Conservation (phyloP, 495 filamentous ascomycete genomes). For the Aspergillus sclerotiicarbonarius region DNA sequence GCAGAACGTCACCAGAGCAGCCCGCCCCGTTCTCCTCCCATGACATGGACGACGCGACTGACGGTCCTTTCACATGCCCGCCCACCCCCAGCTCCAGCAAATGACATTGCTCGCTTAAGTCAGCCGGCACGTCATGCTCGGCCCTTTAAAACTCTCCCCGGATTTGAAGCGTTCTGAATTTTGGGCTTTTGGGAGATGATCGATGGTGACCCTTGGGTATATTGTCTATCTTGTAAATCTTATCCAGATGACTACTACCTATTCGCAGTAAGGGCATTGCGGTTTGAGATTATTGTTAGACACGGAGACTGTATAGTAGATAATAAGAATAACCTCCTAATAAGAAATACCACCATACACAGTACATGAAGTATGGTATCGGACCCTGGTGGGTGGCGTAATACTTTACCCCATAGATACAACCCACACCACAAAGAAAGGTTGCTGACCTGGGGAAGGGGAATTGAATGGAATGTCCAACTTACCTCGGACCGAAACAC, state of each 20-base stretch:
- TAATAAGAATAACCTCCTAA: too few relatives aligned
- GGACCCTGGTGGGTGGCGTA: too few relatives aligned
- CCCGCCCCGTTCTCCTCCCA: not conserved
- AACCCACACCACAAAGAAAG: not conserved
- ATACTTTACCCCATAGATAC: not conserved
- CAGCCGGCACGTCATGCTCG: not conserved
- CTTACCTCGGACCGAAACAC: not conserved
- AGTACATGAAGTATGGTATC: too few relatives aligned
- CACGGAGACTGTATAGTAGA: too few relatives aligned
- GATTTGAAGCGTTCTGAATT: not conserved
- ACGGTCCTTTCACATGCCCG: slow-evolving; percentile 11
- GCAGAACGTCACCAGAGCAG: not conserved
- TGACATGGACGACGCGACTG: slow-evolving; percentile 6
- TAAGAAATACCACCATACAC: too few relatives aligned
- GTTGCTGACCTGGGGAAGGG: too few relatives aligned
- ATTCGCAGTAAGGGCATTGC: too few relatives aligned
- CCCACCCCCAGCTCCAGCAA: not conserved
- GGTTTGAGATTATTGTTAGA: too few relatives aligned
- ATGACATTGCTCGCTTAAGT: not conserved
- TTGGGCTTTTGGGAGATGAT: not conserved
- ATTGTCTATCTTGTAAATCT: not conserved
- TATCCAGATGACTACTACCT: too few relatives aligned
- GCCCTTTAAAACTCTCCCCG: not conserved
- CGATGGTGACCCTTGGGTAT: not conserved
- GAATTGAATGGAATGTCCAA: too few relatives aligned